Evolutionary conservation across 2,329 filamentous ascomycete genomes (phyloP), one percentile per base, ranked within the genome.

Genomic region (Canariomyces notabilis): DNA sequence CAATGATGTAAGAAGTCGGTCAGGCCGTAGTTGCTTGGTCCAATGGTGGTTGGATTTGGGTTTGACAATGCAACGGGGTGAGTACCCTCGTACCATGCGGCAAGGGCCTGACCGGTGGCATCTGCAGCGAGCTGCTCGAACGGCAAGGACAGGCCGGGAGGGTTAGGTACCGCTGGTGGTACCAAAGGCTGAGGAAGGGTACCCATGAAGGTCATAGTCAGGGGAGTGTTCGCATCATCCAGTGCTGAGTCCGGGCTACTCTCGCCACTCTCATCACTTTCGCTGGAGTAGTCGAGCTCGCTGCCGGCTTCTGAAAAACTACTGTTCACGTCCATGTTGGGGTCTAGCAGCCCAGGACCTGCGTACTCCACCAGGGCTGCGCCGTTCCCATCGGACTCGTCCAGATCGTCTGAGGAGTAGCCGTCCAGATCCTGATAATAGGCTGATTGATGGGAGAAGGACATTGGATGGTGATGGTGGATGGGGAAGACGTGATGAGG

Each of bases 1-100:
- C 78, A 81, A 29, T 65, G 58, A 31, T 67, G 64, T 23, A 81
- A 64, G 53, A 80, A 80, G 31, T 75, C 68, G 22, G 66, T 52
- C 21, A 79, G 62, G 36, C 69, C 68, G 29, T 70, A 64, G 55
- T 82, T 82, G 44, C 68, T 67, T 11, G 73, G 72, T 8, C 69
- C 69, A 22, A 77, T 64, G 14, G 59, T 62, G 44, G 53, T 53
- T n/a, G 59, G 55, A 33, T 63, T 64, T 4, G 59, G 58, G 48
- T 64, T 66, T 46, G 58, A 61, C 37, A 65, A 34, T 34, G 64
- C 55, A 26, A 59, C 52, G 12, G 65, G 61, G 41, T 67, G 61
- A 1, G 37, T 22, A 15, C 31, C 44, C 15, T 52, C 42, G 11
- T 49, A 49, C 53, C 54, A 55, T 9, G 19, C 32, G 14, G 21